These are phyloP conservation scores for Phellopilus nigrolimitatus DNA, from an alignment of 1,284 basidiomycete species.

Conservation along the genomic window DNA sequence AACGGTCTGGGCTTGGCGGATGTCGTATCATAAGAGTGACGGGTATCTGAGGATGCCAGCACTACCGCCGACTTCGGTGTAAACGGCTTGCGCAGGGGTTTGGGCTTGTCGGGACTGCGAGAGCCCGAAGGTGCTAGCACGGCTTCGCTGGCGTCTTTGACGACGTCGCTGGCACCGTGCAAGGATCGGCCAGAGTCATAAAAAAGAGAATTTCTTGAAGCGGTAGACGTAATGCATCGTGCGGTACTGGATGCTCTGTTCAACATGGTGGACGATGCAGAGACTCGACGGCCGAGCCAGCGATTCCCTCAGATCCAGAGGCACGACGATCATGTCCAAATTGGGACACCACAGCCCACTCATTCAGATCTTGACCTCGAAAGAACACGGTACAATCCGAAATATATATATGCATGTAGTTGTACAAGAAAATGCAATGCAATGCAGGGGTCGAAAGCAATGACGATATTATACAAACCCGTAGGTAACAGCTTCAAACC, in stretches of 20 bases:
- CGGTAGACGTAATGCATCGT: constrained; percentile 1
- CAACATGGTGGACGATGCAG: not conserved
- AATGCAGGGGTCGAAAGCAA: not conserved
- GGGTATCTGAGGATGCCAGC: too few relatives aligned
- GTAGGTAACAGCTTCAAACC: not conserved
- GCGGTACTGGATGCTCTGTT: not conserved
- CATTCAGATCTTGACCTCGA: too few relatives aligned
- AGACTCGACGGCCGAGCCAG: not conserved
- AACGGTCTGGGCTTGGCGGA: too few relatives aligned
- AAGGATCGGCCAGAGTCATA: not conserved
- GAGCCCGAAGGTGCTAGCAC: too few relatives aligned
- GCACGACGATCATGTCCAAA: too few relatives aligned
- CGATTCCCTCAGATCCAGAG: too few relatives aligned
- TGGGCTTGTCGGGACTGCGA: too few relatives aligned
- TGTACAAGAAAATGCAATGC: not conserved
- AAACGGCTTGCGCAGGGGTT: too few relatives aligned
- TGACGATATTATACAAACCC: not conserved
- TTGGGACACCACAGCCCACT: too few relatives aligned
- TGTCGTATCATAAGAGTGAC: too few relatives aligned
- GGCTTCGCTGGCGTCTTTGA: not conserved
- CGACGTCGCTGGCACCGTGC: not conserved
- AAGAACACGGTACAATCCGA: too few relatives aligned
- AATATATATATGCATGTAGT: not conserved
- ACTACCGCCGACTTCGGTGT: too few relatives aligned
- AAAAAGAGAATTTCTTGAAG: not conserved